These are phyloP conservation scores for Zygoascus flipseniorum DNA, from an alignment of 805 yeast species.

Conservation along the genomic window DNA sequence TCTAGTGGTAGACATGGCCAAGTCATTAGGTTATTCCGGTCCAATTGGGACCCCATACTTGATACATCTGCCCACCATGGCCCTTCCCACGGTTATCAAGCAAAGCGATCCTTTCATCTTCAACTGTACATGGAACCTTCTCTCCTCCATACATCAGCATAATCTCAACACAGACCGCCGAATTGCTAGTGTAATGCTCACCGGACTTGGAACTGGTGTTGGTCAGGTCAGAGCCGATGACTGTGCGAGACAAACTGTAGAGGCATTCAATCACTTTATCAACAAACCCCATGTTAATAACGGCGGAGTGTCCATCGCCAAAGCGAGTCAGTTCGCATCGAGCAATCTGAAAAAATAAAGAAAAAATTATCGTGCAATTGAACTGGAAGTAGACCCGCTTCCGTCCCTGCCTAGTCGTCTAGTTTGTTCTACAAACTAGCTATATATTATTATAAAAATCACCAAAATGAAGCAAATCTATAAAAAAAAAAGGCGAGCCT, in stretches of 20 bases:
- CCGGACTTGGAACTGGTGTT: conserved; percentile 36
- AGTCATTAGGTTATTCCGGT: neutral
- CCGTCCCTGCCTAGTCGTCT: neutral
- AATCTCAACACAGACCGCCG: neutral
- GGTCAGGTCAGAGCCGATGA: conserved; percentile 28
- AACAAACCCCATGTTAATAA: neutral
- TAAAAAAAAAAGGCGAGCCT: neutral
- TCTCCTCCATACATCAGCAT: conserved; percentile 19
- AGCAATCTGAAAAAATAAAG: neutral
- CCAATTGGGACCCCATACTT: conserved; percentile 6
- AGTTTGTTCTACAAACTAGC: neutral
- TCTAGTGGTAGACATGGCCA: conserved; percentile 25
- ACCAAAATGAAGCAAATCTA: neutral
- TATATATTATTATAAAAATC: neutral
- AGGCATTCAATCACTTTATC: conserved; percentile 21
- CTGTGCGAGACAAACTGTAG: conserved; percentile 30
- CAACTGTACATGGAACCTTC: conserved; percentile 33
- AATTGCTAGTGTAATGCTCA: conserved; percentile 25
- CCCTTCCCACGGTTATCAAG: conserved; percentile 23
- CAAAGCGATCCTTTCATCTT: conserved; percentile 23
- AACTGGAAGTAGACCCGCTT: neutral
- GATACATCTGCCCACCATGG: conserved; percentile 26
- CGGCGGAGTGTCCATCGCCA: neutral
- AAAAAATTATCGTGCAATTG: neutral
- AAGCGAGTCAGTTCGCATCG: neutral